phyloP scores from a whole-genome alignment of 176 grass and related monocot genomes.

The Oropetium thomaeum region DNA sequence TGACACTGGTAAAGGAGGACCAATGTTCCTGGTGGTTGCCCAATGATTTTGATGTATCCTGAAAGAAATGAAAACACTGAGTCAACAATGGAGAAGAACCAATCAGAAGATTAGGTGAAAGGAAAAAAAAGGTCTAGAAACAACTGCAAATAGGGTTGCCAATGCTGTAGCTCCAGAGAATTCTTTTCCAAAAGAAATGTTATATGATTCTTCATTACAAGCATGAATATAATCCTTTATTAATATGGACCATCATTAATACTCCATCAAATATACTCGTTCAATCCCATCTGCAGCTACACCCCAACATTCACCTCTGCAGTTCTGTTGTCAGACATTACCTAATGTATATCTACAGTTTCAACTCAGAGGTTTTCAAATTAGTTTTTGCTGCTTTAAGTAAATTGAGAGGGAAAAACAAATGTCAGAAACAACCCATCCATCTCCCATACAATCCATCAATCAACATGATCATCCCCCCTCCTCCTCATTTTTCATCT shows the following conservation, averaged over 20 bases:
- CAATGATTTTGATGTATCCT: conserved; percentile 27
- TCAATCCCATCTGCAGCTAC: neutral
- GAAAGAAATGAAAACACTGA: neutral
- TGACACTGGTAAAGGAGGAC: conserved; percentile 24
- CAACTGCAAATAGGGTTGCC: neutral
- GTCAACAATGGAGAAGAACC: neutral
- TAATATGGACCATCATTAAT: neutral
- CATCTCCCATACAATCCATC: neutral
- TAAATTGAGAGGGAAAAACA: neutral
- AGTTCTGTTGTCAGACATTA: neutral
- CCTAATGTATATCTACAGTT: neutral
- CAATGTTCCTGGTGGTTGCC: conserved; percentile 25
- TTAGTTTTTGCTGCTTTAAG: neutral
- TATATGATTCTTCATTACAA: neutral
- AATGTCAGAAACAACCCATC: neutral
- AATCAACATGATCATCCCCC: neutral
- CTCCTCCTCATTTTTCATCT: too few relatives aligned
- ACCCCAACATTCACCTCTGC: neutral
- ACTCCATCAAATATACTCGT: neutral
- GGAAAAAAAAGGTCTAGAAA: neutral
- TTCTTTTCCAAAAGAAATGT: neutral
- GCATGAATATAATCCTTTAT: neutral
- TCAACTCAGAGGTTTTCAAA: neutral
- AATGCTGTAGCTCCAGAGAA: neutral
- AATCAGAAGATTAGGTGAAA: conserved; percentile 4